A percentile compares a stretch with the other conserved stretches of the same genome.
These are phyloP conservation scores for Pharnaceum exiguum DNA, from an alignment of 148 eudicot genomes.

Conservation along the genomic window DNA sequence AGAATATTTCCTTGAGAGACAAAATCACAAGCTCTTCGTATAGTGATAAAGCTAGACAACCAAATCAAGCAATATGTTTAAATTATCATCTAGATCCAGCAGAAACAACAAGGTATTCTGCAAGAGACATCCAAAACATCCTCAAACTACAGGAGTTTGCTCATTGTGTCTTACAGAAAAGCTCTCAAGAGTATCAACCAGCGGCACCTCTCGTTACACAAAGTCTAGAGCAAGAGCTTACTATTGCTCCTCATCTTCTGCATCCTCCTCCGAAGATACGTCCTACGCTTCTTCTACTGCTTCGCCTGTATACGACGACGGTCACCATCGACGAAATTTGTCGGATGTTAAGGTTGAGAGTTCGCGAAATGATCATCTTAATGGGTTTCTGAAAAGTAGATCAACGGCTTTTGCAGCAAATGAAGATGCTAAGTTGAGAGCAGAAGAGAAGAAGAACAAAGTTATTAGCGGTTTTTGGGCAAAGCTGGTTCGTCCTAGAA, in stretches of 20 bases:
- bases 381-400: slow-evolving; percentile 38
- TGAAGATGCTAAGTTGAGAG: not conserved
- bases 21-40: no score
- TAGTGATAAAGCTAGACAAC: no score
- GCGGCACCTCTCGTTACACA: not conserved
- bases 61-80: slow-evolving; percentile 17
- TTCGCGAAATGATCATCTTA: not conserved
- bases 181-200: slow-evolving; percentile 33
- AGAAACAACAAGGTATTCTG: slow-evolving; percentile 32
- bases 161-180: slow-evolving; percentile 60
- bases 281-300: slow-evolving; percentile 40
- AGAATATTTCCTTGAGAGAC: no score
- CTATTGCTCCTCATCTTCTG: slow-evolving; percentile 21
- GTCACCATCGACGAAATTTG: slow-evolving; percentile 10
- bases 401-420: slow-evolving; percentile 31
- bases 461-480: slow-evolving; percentile 50
- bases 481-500: slow-evolving; percentile 36
- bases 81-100: not conserved
- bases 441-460: slow-evolving; percentile 20
- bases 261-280: slow-evolving; percentile 14
- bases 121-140: slow-evolving; percentile 82
- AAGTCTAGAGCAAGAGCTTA: slow-evolving; percentile 9
- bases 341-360: slow-evolving; percentile 1
- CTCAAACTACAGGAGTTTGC: slow-evolving; percentile 85
- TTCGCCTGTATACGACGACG: slow-evolving; percentile 23